Evolutionary conservation across 2,329 filamentous ascomycete species (phyloP).

Genomic region (Colletotrichum sp.): DNA sequence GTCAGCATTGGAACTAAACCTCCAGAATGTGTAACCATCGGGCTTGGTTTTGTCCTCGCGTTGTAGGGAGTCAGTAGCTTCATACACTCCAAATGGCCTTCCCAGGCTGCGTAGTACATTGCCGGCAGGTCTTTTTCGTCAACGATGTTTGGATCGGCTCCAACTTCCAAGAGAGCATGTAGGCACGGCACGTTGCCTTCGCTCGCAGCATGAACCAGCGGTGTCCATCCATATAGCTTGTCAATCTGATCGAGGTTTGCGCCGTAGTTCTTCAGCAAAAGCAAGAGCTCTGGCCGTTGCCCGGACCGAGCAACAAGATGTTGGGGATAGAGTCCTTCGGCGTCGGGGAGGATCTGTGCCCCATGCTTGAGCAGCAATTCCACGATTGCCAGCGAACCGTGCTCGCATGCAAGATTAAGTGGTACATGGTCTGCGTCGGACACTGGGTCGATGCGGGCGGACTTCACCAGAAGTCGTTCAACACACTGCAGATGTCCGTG

Average conservation of each 20-base stretch:
- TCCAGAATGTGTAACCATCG: conserved; percentile 47
- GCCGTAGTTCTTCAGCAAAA: conserved; percentile 83
- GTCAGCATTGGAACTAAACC: conserved; percentile 48
- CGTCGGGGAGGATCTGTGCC: conserved; percentile 87
- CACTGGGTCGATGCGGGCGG: conserved; percentile 84
- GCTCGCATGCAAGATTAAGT: conserved; percentile 92
- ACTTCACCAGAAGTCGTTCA: conserved; percentile 74
- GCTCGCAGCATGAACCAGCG: conserved; percentile 92
- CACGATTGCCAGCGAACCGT: conserved; percentile 85
- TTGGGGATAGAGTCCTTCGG: conserved; percentile 95
- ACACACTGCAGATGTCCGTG: conserved; percentile 85
- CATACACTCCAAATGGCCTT: conserved; percentile 95
- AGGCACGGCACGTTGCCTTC: conserved; percentile 93
- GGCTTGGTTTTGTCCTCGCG: conserved; percentile 46
- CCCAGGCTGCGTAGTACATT: conserved; percentile 99
- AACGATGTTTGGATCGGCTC: conserved; percentile 77
- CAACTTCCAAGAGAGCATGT: conserved; percentile 78
- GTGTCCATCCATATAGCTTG: conserved; percentile 97
- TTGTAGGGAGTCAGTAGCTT: conserved; percentile 74
- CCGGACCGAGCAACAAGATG: conserved; percentile 93
- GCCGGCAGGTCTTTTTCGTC: conserved; percentile 94
- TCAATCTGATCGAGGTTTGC: conserved; percentile 92
- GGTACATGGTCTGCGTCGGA: conserved; percentile 93
- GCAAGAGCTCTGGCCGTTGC: conserved; percentile 77
- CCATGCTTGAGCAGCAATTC: conserved; percentile 82